Evolutionary conservation across 768 basidiomycete species (phyloP), one percentile per base, ranked within the genome.

Genomic region (Chalciporus sphaerocephalus): DNA sequence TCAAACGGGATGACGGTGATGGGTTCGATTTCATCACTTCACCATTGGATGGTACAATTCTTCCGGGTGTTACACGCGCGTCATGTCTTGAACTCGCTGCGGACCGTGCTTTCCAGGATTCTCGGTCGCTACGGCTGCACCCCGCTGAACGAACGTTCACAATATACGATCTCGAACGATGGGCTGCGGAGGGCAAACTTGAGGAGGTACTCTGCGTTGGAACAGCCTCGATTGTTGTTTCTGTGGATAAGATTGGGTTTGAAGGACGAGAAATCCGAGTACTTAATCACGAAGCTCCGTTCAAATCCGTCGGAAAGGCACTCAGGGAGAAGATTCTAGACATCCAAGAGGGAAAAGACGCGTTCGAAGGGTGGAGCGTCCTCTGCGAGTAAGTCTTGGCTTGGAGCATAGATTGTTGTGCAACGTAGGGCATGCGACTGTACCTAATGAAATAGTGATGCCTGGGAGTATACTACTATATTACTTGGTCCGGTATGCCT

Each of bases 31-130:
- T 96, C 42, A 74, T 91, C 51, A 96, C 95, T 1, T 89, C 94
- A 2, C 87, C 91, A 12, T 70, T 96, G 48, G 91, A 88, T 61
- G 92, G 93, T 40, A 86, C 90, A 67, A 91, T 97, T 57, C 79
- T 98, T 2, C 92, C 93, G 2, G 92, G 94, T 36, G 81, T 97
- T 20, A 96, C 93, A 6, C 83, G 94, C 51, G 86, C 87, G 57
- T 92, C 90, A 21, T 82, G 89, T 34, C 76, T 96, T 30, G 57
- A 73, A 0, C 82, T 97, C 35, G 78, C 80, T 4, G 69, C 78
- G 13, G 82, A 80, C 8, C 88, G 90, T 52, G 68, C 71, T 0
- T 75, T 74, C 38, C 73, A 16, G 32, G 33, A 45, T 22, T 42
- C 42, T 4, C 4, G 42, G 37, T 43, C 58, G 3, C 44, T 64